Evolutionary conservation across 108 stramenopile genomes (phyloP).

Genomic region (Nannochloropsis salina): DNA sequence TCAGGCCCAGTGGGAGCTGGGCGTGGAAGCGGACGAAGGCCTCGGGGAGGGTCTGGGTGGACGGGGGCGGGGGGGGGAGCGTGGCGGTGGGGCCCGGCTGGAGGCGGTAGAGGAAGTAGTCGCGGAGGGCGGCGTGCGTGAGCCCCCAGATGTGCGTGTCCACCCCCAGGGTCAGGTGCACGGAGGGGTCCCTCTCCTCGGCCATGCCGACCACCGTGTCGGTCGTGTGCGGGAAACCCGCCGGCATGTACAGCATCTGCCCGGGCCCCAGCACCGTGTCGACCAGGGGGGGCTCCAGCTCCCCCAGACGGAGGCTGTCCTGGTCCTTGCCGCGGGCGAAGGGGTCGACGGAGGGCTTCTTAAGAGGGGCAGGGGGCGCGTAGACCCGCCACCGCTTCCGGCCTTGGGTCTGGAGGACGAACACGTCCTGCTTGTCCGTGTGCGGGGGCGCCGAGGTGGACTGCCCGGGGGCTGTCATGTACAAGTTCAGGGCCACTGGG

Average conservation of each 20-base stretch:
- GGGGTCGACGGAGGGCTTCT: slow-evolving; percentile 64
- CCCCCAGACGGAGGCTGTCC: slow-evolving; percentile 66
- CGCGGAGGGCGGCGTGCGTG: slow-evolving; percentile 65
- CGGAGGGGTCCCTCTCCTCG: slow-evolving; percentile 54
- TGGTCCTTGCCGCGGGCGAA: slow-evolving; percentile 79
- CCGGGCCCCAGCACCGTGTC: slow-evolving; percentile 41
- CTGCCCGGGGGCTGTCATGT: slow-evolving; percentile 71
- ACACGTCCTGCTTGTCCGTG: slow-evolving; percentile 85
- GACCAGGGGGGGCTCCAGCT: slow-evolving; percentile 49
- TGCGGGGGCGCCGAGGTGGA: slow-evolving; percentile 78
- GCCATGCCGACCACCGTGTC: slow-evolving; percentile 55
- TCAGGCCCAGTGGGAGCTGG: slow-evolving; percentile 32
- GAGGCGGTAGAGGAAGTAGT: slow-evolving; percentile 22
- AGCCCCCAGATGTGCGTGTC: slow-evolving; percentile 88
- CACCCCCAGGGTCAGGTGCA: slow-evolving; percentile 79
- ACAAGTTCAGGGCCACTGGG: slow-evolving; percentile 73
- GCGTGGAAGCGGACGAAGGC: slow-evolving; percentile 4
- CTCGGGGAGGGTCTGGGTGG: slow-evolving; percentile 21
- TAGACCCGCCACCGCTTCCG: slow-evolving; percentile 58
- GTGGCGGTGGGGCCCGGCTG: background rate
- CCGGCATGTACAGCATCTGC: slow-evolving; percentile 76
- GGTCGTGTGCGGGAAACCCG: slow-evolving; percentile 85
- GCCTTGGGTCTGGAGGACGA: slow-evolving; percentile 79
- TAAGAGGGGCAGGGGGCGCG: slow-evolving; percentile 33
- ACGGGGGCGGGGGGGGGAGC: background rate